Evolutionary conservation across 2,329 filamentous ascomycete species (phyloP).

Genomic region (Allantophomopsis lycopodina): DNA sequence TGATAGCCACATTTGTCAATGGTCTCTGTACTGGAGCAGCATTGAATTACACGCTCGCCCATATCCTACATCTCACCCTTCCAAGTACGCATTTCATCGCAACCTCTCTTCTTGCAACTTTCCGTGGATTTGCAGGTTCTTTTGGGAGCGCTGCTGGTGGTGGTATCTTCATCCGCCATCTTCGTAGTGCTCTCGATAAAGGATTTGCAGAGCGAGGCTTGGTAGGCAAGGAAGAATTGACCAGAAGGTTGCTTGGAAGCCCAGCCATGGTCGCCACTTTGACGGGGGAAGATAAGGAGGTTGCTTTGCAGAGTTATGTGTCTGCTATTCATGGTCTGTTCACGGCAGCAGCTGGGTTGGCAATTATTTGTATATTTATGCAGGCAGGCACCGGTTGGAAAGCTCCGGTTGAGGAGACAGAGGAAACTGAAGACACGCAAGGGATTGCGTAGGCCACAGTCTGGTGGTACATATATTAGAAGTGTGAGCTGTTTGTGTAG

Average conservation of each 20-base stretch:
- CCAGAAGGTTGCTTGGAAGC: conserved; percentile 41
- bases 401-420: conserved; percentile 16
- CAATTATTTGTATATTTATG: conserved; percentile 30
- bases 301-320: conserved; percentile 39
- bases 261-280: conserved; percentile 38
- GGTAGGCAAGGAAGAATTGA: conserved; percentile 23
- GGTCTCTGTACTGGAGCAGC: conserved; percentile 60
- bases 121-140: conserved; percentile 67
- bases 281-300: conserved; percentile 29
- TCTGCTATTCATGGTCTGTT: conserved; percentile 38
- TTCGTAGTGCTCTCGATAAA: conserved; percentile 17
- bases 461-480: too few species aligned
- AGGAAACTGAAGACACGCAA: not conserved
- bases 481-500: too few species aligned
- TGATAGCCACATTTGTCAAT: conserved; percentile 51
- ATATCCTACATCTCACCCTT: conserved; percentile 59
- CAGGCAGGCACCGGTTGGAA: conserved; percentile 47
- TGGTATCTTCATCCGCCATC: conserved; percentile 27
- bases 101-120: conserved; percentile 64
- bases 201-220: conserved; percentile 19
- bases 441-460: not conserved
- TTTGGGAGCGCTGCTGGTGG: conserved; percentile 73
- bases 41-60: conserved; percentile 71
- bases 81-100: conserved; percentile 59
- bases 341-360: conserved; percentile 32